Conservation (phyloP, 768 basidiomycete genomes). For the Naganishia vaughanmartiniae region DNA sequence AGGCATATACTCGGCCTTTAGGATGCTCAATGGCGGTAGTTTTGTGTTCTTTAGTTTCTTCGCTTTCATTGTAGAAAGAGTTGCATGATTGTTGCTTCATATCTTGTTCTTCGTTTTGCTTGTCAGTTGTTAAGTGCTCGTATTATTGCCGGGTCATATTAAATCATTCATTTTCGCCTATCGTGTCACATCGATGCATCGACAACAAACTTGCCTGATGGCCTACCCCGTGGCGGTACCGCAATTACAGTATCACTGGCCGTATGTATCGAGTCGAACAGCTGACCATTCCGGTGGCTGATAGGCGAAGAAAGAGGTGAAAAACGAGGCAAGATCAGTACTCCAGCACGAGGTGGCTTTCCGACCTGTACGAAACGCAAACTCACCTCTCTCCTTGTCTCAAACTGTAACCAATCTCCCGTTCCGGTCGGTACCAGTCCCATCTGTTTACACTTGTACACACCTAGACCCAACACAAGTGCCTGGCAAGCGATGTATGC, state of each 20-base stretch:
- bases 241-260: constrained; percentile 23
- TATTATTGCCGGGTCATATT: too few species aligned
- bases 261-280: constrained; percentile 37
- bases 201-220: neutral
- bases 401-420: constrained; percentile 92
- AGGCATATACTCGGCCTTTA: neutral
- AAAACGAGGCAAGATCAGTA: neutral
- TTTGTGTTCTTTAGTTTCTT: neutral
- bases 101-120: too few species aligned
- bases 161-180: neutral
- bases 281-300: constrained; percentile 51
- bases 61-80: neutral
- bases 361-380: neutral
- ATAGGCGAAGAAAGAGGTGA: neutral
- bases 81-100: too few species aligned
- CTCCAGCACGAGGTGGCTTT: neutral
- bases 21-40: neutral
- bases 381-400: constrained; percentile 70
- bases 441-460: constrained; percentile 93
- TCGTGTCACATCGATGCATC: neutral
- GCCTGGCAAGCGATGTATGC: constrained; percentile 47
- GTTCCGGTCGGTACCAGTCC: constrained; percentile 85
- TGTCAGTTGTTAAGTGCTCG: too few species aligned
- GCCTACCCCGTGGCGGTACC: too few species aligned
- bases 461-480: constrained; percentile 65